phyloP scores from a whole-genome alignment of 352 stramenopile species.

The Globisporangium rhizosaccharum region DNA sequence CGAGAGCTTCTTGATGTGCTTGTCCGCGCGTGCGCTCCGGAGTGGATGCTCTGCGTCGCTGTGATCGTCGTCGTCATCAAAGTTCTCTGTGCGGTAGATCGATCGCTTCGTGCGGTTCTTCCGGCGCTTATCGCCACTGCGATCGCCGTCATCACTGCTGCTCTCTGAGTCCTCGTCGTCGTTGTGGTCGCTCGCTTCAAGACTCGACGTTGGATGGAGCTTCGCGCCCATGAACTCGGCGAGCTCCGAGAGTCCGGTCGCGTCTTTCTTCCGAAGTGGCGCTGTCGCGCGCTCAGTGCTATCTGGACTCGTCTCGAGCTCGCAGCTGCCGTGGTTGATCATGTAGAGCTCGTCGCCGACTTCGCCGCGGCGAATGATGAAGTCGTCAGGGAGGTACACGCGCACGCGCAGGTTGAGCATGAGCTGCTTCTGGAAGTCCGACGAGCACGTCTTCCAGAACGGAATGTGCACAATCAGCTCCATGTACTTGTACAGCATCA shows the following conservation, averaged over 20 bases:
- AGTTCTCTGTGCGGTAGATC: conserved; percentile 4
- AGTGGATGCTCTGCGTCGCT: not conserved
- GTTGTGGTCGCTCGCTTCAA: not conserved
- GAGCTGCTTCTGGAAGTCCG: conserved; percentile 54
- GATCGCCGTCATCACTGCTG: not conserved
- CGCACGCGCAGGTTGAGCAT: conserved; percentile 38
- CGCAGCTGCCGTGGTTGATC: conserved; percentile 47
- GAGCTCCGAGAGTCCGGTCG: not conserved
- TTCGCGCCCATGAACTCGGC: no score
- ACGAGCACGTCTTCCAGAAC: conserved; percentile 28
- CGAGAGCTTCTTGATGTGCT: conserved; percentile 3
- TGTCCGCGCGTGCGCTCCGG: not conserved
- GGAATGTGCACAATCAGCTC: conserved; percentile 39
- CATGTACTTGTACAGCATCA: conserved; percentile 72
- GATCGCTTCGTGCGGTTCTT: not conserved
- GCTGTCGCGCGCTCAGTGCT: conserved; percentile 14
- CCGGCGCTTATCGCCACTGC: not conserved
- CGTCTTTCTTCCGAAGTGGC: not conserved
- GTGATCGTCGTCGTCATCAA: not conserved
- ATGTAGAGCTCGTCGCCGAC: conserved; percentile 56
- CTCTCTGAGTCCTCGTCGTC: not conserved
- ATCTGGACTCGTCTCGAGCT: conserved; percentile 20
- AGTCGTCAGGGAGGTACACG: conserved; percentile 60
- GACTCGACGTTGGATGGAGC: not conserved
- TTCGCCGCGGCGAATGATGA: conserved; percentile 44